Evolutionary conservation across 164 flowering plant genomes (phyloP).

Genomic region (Piper betle): DNA sequence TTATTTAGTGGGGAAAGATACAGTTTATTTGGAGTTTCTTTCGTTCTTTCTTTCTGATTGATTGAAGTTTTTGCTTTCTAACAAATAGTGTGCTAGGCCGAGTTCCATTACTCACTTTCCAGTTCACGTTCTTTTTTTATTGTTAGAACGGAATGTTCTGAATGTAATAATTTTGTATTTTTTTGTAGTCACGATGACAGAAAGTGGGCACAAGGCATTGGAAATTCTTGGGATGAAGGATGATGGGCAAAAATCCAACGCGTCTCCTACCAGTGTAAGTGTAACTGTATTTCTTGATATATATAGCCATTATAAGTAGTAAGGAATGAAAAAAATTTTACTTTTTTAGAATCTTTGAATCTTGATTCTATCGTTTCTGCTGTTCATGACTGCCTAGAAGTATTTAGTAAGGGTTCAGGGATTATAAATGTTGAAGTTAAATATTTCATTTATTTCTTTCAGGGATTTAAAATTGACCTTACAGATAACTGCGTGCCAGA

Average conservation of each 20-base stretch:
- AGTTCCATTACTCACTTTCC: no score
- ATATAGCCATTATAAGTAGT: neutral
- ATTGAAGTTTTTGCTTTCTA: no score
- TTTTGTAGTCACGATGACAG: neutral
- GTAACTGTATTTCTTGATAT: slow-evolving; percentile 5
- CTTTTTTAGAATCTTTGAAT: neutral
- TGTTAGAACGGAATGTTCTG: no score
- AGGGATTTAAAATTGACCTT: slow-evolving; percentile 17
- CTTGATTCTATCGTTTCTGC: no score
- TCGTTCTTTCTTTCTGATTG: no score
- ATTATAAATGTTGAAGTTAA: neutral
- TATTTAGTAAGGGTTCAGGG: neutral
- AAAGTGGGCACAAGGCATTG: slow-evolving; percentile 19
- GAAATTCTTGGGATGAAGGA: slow-evolving; percentile 16
- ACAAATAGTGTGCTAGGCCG: no score
- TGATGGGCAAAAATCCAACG: slow-evolving; percentile 9
- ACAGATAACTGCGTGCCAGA: slow-evolving; percentile 25
- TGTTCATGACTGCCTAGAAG: no score
- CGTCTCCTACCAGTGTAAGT: slow-evolving; percentile 10
- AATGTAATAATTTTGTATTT: no score
- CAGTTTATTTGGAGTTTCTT: no score
- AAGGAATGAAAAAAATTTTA: no score
- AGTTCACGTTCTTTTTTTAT: no score
- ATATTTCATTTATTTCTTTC: neutral
- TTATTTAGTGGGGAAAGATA: no score